phyloP scores from a whole-genome alignment of 1,284 basidiomycete genomes.

The Sporisorium exsertum region DNA sequence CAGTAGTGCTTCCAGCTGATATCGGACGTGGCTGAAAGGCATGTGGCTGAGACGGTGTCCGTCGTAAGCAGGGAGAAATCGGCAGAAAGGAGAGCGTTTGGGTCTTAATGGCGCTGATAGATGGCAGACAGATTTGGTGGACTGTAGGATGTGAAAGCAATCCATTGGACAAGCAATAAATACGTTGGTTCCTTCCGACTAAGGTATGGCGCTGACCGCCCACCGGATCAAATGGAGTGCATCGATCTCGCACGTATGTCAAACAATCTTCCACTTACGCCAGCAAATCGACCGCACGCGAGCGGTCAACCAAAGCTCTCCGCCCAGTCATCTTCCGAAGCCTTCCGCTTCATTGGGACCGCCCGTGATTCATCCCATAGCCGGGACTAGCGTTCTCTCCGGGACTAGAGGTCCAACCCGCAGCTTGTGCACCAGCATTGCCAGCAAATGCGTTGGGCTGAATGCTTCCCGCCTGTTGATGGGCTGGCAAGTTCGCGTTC shows the following conservation, averaged over 20 bases:
- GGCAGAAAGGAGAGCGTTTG: too few species aligned
- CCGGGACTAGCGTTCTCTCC: slow-evolving; percentile 10
- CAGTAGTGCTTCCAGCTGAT: too few species aligned
- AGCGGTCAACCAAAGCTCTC: background rate
- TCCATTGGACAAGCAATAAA: too few species aligned
- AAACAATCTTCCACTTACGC: background rate
- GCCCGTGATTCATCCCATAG: slow-evolving; percentile 4
- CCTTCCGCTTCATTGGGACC: background rate
- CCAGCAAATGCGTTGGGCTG: background rate
- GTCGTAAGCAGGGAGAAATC: too few species aligned
- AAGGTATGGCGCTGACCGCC: background rate
- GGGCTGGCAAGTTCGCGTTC: slow-evolving; percentile 16
- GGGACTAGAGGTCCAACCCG: slow-evolving; percentile 22
- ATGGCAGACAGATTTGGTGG: background rate
- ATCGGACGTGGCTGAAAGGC: too few species aligned
- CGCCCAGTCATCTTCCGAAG: background rate
- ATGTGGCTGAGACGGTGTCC: too few species aligned
- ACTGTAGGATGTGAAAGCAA: too few species aligned
- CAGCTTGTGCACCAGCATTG: background rate
- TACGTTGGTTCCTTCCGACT: too few species aligned
- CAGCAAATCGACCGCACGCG: background rate
- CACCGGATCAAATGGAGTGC: background rate
- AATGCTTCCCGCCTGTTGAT: slow-evolving; percentile 6
- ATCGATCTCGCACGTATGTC: background rate
- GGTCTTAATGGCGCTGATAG: too few species aligned